Percentiles rank a stretch among this genome's conserved stretches.
These are phyloP conservation scores for Vaccinium darrowii DNA, from an alignment of 148 eudicot genomes.

Conservation along the genomic window DNA sequence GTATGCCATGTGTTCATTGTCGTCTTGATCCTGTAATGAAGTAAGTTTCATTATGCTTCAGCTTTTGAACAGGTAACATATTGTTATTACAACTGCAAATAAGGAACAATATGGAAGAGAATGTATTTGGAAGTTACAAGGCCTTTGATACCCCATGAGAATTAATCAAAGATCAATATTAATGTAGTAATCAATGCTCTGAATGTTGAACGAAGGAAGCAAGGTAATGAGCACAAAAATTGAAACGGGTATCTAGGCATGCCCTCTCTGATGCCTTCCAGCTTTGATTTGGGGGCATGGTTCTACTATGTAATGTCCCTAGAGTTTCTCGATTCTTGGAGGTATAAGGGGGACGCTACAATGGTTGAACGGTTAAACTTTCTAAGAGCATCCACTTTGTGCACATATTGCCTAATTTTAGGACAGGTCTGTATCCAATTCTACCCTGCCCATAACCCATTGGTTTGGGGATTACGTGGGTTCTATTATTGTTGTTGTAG, in stretches of 20 bases:
- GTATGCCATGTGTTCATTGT: constrained; percentile 81
- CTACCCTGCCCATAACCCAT: background rate
- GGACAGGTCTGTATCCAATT: background rate
- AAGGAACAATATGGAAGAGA: background rate
- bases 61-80: background rate
- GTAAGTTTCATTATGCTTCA: background rate
- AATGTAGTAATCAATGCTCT: background rate
- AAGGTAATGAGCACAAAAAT: background rate
- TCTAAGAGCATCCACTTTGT: background rate
- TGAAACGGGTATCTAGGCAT: background rate
- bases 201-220: background rate
- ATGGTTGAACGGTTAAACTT: too few relatives aligned
- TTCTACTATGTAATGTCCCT: background rate
- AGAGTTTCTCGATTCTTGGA: background rate
- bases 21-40: constrained; percentile 75
- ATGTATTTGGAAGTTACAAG: background rate
- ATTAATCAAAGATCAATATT: background rate
- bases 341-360: background rate
- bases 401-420: background rate
- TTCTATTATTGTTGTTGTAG: background rate
- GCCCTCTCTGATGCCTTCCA: background rate
- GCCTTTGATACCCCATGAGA: background rate
- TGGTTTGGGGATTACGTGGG: background rate
- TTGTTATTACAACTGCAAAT: background rate
- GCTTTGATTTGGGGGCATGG: background rate